Evolutionary conservation across 768 basidiomycete genomes (phyloP), one percentile per base, ranked within the genome.

Genomic region (Gautieria morchelliformis): DNA sequence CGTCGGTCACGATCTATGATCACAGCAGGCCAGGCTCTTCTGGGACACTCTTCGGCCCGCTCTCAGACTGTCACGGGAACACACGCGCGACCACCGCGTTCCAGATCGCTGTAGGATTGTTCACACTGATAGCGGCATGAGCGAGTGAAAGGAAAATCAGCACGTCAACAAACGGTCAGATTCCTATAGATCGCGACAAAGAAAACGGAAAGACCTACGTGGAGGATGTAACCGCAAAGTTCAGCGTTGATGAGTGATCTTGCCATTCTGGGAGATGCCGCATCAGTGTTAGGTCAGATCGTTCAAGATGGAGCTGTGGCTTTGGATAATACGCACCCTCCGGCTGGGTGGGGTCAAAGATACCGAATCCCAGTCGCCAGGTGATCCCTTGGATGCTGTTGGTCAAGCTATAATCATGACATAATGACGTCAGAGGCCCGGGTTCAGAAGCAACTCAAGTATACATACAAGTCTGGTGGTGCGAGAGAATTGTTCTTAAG

Each of bases 311-410:
- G 27, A 27, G 27, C 27, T 27, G 27, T 2, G 27, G 27, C 19
- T 42, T 20, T 46, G 17, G 19, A 53, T 3, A 24, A 10, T 9
- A 58, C 70, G 42, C 59, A 81, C 81, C 80, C 74, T 83, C 83
- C 4, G 82, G 82, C 66, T 77, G 68, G 15, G 67, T 63, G 5
- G 78, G 71, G 61, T 81, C 68, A 48, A 78, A 68, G 39, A 83
- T 70, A 3, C 82, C 82, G 64, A 80, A 82, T 3, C 75, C 82
- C n/a, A 83, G 71, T 57, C 83, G 69, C 80, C 81, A 84, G 32
- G 83, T 83, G 45, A 83, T 77, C 27, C 81, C 81, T 66, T 79
- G 79, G n/a, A 81, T 67, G 57, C 76, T 78, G 63, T 81, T 81
- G 17, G 77, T 77, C 60, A 77, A 56, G 61, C 80, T 81, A 55